Evolutionary conservation across 2,329 filamentous ascomycete genomes (phyloP).

Genomic region (Cladophialophora carrionii): DNA sequence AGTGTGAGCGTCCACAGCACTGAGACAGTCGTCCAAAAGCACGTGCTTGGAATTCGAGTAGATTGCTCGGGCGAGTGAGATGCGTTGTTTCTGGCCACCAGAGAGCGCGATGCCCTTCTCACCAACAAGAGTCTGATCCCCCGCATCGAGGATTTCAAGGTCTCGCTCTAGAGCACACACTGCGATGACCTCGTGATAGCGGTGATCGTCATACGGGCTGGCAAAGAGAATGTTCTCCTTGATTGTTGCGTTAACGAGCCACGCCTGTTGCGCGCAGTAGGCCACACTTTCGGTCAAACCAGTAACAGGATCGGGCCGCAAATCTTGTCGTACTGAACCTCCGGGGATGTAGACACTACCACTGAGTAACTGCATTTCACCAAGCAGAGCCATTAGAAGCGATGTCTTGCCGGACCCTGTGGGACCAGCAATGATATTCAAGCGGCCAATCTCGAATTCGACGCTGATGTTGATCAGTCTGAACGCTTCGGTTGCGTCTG

Average conservation of each 20-base stretch:
- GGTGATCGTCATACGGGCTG: slow-evolving; percentile 73
- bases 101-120: slow-evolving; percentile 97
- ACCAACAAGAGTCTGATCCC: slow-evolving; percentile 90
- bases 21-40: slow-evolving; percentile 91
- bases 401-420: slow-evolving; percentile 97
- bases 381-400: slow-evolving; percentile 89
- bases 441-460: slow-evolving; percentile 78
- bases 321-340: slow-evolving; percentile 80
- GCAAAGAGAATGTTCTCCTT: slow-evolving; percentile 95
- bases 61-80: slow-evolving; percentile 93
- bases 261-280: slow-evolving; percentile 95
- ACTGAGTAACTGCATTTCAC: slow-evolving; percentile 87
- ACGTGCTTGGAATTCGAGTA: slow-evolving; percentile 93
- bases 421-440: slow-evolving; percentile 90
- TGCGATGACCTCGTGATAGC: slow-evolving; percentile 85
- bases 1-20: slow-evolving; percentile 95
- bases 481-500: slow-evolving; percentile 71
- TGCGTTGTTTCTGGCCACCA: slow-evolving; percentile 95
- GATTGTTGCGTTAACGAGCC: slow-evolving; percentile 94
- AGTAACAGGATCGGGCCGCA: slow-evolving; percentile 78
- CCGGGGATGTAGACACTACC: slow-evolving; percentile 85
- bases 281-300: slow-evolving; percentile 88
- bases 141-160: slow-evolving; percentile 85
- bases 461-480: slow-evolving; percentile 81
- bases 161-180: slow-evolving; percentile 91